These are phyloP conservation scores for Ophiostoma sp. DNA, from an alignment of 2,329 filamentous ascomycete genomes.

Conservation along the genomic window DNA sequence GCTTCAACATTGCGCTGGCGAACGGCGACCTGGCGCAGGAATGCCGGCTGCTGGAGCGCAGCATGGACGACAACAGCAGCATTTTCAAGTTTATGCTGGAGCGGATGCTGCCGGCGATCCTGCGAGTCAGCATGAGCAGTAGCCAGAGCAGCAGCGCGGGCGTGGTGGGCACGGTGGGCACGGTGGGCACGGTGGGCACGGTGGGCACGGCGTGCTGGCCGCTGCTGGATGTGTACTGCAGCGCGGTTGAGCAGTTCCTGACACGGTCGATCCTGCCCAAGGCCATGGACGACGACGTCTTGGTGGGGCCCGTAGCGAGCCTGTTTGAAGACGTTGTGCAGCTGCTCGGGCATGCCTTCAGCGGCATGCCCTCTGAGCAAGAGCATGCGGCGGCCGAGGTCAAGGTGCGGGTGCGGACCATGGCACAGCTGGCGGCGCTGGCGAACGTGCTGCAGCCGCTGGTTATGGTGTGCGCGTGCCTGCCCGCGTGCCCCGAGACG, in stretches of 20 bases:
- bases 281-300: slow-evolving; percentile 35
- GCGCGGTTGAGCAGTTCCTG: slow-evolving; percentile 39
- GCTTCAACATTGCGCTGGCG: slow-evolving; percentile 50
- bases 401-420: slow-evolving; percentile 28
- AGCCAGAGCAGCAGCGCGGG: too few species aligned
- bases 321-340: slow-evolving; percentile 32
- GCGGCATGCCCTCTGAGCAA: not conserved
- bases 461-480: slow-evolving; percentile 23
- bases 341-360: not conserved
- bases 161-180: too few species aligned
- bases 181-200: not conserved
- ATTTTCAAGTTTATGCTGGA: slow-evolving; percentile 46
- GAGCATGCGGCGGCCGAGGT: not conserved
- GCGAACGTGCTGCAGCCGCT: slow-evolving; percentile 26
- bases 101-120: slow-evolving; percentile 51
- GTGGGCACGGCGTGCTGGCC: slow-evolving; percentile 35
- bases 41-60: slow-evolving; percentile 41
- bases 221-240: slow-evolving; percentile 47
- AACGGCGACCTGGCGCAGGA: slow-evolving; percentile 46
- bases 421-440: slow-evolving; percentile 27
- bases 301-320: slow-evolving; percentile 32
- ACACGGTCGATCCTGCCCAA: slow-evolving; percentile 34
- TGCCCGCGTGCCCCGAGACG: not conserved
- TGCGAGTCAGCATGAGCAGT: slow-evolving; percentile 31
- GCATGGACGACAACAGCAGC: slow-evolving; percentile 40